Evolutionary conservation across 257 asterid species (phyloP).

Genomic region (Nicotiana obtusifolia): DNA sequence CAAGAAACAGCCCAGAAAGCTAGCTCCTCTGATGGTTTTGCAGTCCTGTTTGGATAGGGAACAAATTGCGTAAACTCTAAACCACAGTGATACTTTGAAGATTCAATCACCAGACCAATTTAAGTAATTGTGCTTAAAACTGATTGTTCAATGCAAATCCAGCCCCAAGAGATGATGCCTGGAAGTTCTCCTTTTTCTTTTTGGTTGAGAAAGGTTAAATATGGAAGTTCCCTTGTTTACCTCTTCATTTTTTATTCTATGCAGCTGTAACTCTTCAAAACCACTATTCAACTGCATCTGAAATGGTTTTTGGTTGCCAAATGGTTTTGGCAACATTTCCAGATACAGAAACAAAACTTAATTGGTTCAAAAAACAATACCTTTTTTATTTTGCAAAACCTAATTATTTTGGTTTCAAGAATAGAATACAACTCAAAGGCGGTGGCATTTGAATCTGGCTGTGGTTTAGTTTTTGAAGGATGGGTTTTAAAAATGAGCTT

Average conservation of each 20-base stretch:
- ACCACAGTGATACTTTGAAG: not conserved
- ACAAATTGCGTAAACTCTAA: not conserved
- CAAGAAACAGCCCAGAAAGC: not conserved
- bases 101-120: not conserved
- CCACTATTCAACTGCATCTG: not conserved
- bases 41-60: not conserved
- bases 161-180: not conserved
- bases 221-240: not conserved
- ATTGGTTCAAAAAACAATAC: not conserved
- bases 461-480: not conserved
- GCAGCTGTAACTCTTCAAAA: not conserved
- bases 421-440: not conserved
- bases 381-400: not conserved
- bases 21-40: constrained; percentile 1
- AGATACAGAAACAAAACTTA: not conserved
- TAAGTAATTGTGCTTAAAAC: not conserved
- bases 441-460: not conserved
- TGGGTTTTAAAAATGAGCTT: not conserved
- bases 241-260: not conserved
- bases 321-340: not conserved
- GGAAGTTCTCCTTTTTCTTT: not conserved
- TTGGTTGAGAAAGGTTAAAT: not conserved
- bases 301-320: not conserved
- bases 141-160: not conserved
- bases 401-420: constrained; percentile 2